These are phyloP conservation scores for Fusarium verticillioides DNA, from an alignment of 2,329 filamentous ascomycete species.

Conservation along the genomic window DNA sequence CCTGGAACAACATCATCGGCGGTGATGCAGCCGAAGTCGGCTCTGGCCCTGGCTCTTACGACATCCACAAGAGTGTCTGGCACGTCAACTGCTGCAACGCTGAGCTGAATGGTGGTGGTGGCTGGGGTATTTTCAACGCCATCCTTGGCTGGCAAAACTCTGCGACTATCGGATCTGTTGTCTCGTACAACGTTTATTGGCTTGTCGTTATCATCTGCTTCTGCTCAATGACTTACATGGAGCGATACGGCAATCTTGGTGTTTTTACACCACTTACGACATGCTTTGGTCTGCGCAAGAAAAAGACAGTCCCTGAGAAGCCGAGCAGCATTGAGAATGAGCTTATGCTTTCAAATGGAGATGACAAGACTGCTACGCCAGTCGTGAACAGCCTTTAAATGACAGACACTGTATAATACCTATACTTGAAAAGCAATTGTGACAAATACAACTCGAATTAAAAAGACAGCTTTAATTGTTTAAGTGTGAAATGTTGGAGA, in stretches of 20 bases:
- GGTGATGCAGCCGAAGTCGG: neutral
- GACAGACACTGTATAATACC: accelerated
- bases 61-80: neutral
- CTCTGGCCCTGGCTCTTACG: neutral
- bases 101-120: neutral
- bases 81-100: slow-evolving; percentile 3
- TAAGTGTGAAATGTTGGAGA: neutral
- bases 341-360: neutral
- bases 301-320: neutral
- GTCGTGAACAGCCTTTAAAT: neutral
- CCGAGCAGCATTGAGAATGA: neutral
- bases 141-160: neutral
- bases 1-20: neutral
- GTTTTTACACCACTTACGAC: neutral
- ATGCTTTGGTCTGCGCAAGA: neutral
- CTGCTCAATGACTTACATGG: neutral
- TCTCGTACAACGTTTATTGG: neutral
- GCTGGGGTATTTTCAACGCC: neutral
- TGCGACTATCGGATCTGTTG: neutral
- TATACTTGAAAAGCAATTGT: accelerated
- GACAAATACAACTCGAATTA: accelerated
- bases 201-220: neutral
- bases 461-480: accelerated
- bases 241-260: neutral
- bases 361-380: neutral